Evolutionary conservation across 768 basidiomycete species (phyloP), one percentile per base, ranked within the genome.

Genomic region (Suillus bovinus): DNA sequence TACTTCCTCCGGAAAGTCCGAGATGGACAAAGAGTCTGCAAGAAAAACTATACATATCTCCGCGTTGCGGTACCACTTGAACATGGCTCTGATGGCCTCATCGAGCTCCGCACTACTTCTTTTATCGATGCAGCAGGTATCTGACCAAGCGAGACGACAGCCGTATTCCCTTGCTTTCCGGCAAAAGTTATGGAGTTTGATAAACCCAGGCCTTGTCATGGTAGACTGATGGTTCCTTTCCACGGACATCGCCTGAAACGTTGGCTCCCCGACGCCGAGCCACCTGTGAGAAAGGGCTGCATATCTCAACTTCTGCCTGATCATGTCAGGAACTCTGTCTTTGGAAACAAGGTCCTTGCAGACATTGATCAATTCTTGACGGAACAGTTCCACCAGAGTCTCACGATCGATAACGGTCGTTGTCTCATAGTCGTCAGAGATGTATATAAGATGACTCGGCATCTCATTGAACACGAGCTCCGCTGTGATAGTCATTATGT

Each of bases 81-180:
- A 67, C 72, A 72, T 72, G 41, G 72, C 64, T 14, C 69, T 69
- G n/a, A 73, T 70, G 33, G 72, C 67, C 56, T 73, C 72, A 27
- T 70, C 69, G 13, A 74, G 69, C 22, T 74, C 72, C 14, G 72
- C 66, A 17, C 72, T 73, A 57, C 72, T 72, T 13, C 54, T 50
- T n/a, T 68, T 73, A 31, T 73, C 61, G 42, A 74, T 69, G 53
- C 72, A 73, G 22, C 64, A 67, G 0, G 72, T 71, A 33, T 74
- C 72, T 6, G 63, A 64, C 72, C 70, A 72, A 44, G 62, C 72
- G 3, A 68, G 54, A 8, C 24, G 59, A 58, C 64, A 70, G 7
- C 67, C 69, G 27, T 64, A 60, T 34, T 52, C 38, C 22, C 29
- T 17, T 16, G 70, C 69, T 8, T 49, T 52, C 10, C 1, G 57